A percentile compares a stretch with the other conserved stretches of the same genome.
Conservation (phyloP, 495 filamentous ascomycete species). For the Patellaria atrata region DNA sequence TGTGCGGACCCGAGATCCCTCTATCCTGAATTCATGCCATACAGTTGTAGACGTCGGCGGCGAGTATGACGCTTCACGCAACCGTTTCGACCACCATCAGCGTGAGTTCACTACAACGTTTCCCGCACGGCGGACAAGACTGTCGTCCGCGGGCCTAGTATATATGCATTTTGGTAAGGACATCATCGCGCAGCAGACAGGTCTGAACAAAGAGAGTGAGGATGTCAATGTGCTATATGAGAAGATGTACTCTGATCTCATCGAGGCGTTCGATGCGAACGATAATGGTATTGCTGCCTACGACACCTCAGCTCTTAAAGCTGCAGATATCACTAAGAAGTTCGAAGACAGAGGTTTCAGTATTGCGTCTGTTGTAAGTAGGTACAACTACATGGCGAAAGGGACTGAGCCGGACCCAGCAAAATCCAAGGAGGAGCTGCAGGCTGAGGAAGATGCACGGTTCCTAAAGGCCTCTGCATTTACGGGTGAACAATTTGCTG, state of each 20-base stretch:
- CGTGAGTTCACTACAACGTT: conserved; percentile 72
- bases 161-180: conserved; percentile 86
- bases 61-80: conserved; percentile 58
- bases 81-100: conserved; percentile 96
- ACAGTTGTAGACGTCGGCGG: conserved; percentile 93
- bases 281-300: conserved; percentile 87
- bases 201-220: conserved; percentile 42
- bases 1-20: conserved; percentile 73
- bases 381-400: conserved; percentile 55
- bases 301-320: conserved; percentile 44
- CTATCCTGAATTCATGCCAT: conserved; percentile 65
- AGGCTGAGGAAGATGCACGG: conserved; percentile 63
- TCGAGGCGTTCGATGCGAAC: conserved; percentile 93
- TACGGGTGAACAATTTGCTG: conserved; percentile 72
- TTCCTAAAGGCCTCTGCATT: conserved; percentile 63
- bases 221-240: conserved; percentile 62
- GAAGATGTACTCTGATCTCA: conserved; percentile 85
- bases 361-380: conserved; percentile 66
- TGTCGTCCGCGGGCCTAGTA: conserved; percentile 83
- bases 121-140: conserved; percentile 65
- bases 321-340: conserved; percentile 55
- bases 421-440: conserved; percentile 38
- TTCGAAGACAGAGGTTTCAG: conserved; percentile 73
- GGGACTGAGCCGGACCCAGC: conserved; percentile 23
- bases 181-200: conserved; percentile 60